Evolutionary conservation across 169 alveolate genomes (phyloP), one percentile per base, ranked within the genome.

Genomic region (Plasmodium coatneyi): DNA sequence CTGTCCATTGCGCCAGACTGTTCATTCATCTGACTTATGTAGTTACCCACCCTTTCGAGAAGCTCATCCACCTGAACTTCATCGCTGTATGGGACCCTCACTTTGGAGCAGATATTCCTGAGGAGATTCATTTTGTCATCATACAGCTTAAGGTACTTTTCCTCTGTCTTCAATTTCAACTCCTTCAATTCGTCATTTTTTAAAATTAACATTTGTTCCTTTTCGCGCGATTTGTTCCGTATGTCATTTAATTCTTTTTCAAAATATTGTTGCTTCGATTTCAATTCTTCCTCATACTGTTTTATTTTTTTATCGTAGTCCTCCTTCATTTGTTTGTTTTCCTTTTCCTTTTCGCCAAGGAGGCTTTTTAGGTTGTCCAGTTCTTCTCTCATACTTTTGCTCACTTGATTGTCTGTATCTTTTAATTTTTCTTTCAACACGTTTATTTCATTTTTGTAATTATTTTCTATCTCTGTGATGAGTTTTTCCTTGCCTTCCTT

Each of bases 191-290:
- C 74, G 7, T 87, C 93, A 34, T 41, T 78, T 87, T 87, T 66
- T 14, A 25, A 22, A 39, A 54, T 32, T 16, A 87, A 79, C 5
- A 39, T 28, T 60, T 79, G 71, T 12, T 87, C 89, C 49, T 36
- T 87, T 56, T 87, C 90, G 49, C 79, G 80, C 14, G 84, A 46
- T 87, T 76, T 30, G 39, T 60, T 19, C 7, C 34, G 82, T 54
- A 79, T 41, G 49, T 39, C 16, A 60, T 87, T 87, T 78, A 87
- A 36, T 16, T 87, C 93, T 39, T 87, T 32, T 56, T 87, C 89
- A 60, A 43, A 79, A n/a, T 28, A 6, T 28, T 71, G 41, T 46
- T 78, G 39, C 71, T 78, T 87, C 34, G 25, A 43, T 46, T 56
- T 41, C 28, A 78, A 39, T 10, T 87, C 72, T 34, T 78, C 74